Percentiles rank a stretch among this genome's conserved stretches.
Conservation (phyloP, 108 stramenopile genomes). For the Stephanodiscus minutulus region DNA sequence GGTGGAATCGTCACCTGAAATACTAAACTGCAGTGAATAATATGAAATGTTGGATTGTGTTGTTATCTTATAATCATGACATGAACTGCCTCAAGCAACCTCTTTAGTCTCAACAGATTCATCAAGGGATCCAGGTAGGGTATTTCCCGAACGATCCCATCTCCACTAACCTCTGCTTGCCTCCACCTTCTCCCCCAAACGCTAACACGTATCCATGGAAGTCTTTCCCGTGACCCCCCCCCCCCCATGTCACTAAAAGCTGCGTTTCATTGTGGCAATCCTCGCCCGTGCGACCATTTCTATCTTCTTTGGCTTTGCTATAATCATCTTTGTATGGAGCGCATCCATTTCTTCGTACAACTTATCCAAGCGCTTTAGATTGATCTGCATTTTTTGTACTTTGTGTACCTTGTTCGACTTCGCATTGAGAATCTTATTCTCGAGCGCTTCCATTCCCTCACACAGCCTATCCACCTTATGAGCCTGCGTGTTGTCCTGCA, state of each 20-base stretch:
- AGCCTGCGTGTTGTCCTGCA: too few relatives aligned
- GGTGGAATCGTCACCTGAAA: too few relatives aligned
- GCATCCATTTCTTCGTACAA: slow-evolving; percentile 92
- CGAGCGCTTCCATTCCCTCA: too few relatives aligned
- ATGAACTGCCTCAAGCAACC: too few relatives aligned
- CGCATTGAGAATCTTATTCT: slow-evolving; percentile 54
- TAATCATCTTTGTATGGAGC: slow-evolving; percentile 90
- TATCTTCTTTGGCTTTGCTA: slow-evolving; percentile 93
- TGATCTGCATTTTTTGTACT: slow-evolving; percentile 84
- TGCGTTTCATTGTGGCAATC: slow-evolving; percentile 89
- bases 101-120: too few relatives aligned
- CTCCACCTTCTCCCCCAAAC: slow-evolving; percentile 98
- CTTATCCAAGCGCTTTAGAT: slow-evolving; percentile 83
- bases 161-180: slow-evolving; percentile 90
- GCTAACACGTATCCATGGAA: slow-evolving; percentile 92
- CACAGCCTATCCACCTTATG: too few relatives aligned
- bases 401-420: slow-evolving; percentile 50
- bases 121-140: too few relatives aligned
- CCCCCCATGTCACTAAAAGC: slow-evolving; percentile 97
- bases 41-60: too few relatives aligned
- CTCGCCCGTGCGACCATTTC: slow-evolving; percentile 94
- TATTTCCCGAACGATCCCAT: slow-evolving; percentile 61
- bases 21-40: too few relatives aligned
- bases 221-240: too few relatives aligned
- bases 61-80: too few relatives aligned